Evolutionary conservation across 2,329 filamentous ascomycete genomes (phyloP).

Genomic region (Onygenales sp.): DNA sequence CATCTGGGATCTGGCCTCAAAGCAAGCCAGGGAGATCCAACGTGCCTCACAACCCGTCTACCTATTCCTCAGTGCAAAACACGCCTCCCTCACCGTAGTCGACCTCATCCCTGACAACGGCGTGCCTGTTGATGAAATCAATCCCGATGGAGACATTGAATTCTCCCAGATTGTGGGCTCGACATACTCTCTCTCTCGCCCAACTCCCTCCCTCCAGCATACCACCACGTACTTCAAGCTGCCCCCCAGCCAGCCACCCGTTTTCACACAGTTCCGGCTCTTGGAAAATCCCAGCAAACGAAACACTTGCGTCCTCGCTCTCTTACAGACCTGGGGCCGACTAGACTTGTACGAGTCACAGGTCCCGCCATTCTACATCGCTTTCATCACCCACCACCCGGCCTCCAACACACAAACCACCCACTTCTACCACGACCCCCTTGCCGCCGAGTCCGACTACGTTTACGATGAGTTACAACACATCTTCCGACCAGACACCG

Average conservation of each 20-base stretch:
- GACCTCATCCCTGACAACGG: background rate
- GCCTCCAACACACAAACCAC: background rate
- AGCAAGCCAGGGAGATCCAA: constrained; percentile 5
- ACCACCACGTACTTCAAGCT: background rate
- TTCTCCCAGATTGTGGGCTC: background rate
- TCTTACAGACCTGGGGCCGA: no score
- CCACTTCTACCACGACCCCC: background rate
- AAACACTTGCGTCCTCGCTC: no score
- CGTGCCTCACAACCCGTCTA: background rate
- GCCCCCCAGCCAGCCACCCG: background rate
- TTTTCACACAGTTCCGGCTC: background rate
- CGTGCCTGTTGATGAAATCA: background rate
- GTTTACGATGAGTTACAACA: no score
- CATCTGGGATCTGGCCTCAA: constrained; percentile 16
- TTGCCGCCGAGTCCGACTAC: background rate
- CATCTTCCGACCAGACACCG: no score
- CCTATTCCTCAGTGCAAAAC: background rate
- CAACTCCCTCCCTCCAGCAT: background rate
- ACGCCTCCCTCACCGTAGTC: background rate
- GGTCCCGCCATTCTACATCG: background rate
- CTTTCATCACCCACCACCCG: no score
- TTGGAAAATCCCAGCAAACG: no score
- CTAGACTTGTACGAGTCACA: no score
- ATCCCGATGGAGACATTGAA: background rate
- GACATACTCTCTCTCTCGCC: background rate